phyloP scores from a whole-genome alignment of 768 basidiomycete species.

The Mycena rosella region DNA sequence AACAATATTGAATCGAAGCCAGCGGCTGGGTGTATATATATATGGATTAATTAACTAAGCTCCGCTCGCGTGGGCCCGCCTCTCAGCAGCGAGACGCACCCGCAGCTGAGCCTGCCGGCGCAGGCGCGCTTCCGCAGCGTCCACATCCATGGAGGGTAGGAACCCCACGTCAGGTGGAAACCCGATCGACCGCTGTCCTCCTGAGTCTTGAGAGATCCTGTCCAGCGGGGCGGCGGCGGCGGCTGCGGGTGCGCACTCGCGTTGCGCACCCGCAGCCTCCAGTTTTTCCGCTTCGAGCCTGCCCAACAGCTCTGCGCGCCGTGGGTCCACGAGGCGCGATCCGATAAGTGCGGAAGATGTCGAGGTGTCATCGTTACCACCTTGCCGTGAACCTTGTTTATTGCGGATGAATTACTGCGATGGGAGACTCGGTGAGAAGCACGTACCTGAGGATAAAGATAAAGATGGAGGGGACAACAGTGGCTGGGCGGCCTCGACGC shows the following conservation, averaged over 20 bases:
- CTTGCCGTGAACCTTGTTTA: constrained; percentile 32
- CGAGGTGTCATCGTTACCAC: constrained; percentile 33
- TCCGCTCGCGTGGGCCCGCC: constrained; percentile 36
- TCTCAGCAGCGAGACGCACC: constrained; percentile 61
- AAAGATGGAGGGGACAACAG: not conserved
- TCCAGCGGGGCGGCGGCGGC: constrained; percentile 2
- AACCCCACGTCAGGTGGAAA: constrained; percentile 1
- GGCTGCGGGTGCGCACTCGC: not conserved
- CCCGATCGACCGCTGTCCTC: not conserved
- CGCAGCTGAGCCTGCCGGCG: constrained; percentile 63
- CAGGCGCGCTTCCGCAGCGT: constrained; percentile 57
- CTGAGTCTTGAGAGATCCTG: constrained; percentile 30
- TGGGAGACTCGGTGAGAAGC: constrained; percentile 7
- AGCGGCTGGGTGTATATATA: too few species aligned
- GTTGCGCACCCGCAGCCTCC: constrained; percentile 38
- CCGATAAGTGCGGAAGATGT: constrained; percentile 18
- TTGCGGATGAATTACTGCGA: constrained; percentile 5
- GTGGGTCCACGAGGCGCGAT: constrained; percentile 8
- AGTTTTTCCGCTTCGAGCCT: constrained; percentile 60
- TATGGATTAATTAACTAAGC: too few species aligned
- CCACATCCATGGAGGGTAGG: constrained; percentile 7
- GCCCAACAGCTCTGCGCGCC: constrained; percentile 54
- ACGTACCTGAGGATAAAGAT: constrained; percentile 24
- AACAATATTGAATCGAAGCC: not conserved
- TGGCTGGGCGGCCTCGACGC: not conserved